phyloP scores from a whole-genome alignment of 805 yeast genomes.

The Metschnikowia peoriensis region DNA sequence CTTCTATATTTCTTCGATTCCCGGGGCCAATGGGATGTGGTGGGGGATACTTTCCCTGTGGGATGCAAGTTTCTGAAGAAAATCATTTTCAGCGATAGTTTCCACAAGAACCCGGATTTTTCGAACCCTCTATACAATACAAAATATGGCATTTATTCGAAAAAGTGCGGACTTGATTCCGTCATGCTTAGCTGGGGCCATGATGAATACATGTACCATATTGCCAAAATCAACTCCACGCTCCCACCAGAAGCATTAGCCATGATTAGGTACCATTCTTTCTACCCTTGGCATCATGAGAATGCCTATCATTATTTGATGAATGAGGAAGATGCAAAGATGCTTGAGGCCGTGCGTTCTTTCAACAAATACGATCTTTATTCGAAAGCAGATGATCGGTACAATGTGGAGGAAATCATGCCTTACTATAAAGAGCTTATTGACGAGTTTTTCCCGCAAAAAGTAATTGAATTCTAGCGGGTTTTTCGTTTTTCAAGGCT shows the following conservation, averaged over 20 bases:
- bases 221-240: slow-evolving; percentile 62
- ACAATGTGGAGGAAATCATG: slow-evolving; percentile 50
- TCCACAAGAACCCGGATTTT: slow-evolving; percentile 58
- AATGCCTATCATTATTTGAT: slow-evolving; percentile 62
- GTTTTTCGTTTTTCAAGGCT: not conserved
- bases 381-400: slow-evolving; percentile 53
- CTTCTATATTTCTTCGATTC: slow-evolving; percentile 67
- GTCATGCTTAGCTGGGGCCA: slow-evolving; percentile 80
- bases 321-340: slow-evolving; percentile 59
- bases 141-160: slow-evolving; percentile 64
- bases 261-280: slow-evolving; percentile 73
- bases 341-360: slow-evolving; percentile 62
- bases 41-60: slow-evolving; percentile 75
- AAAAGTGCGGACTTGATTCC: slow-evolving; percentile 63
- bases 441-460: slow-evolving; percentile 63
- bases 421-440: slow-evolving; percentile 61
- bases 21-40: slow-evolving; percentile 78
- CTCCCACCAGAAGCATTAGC: slow-evolving; percentile 67
- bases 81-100: slow-evolving; percentile 60
- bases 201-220: slow-evolving; percentile 74
- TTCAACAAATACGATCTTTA: slow-evolving; percentile 70
- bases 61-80: slow-evolving; percentile 64
- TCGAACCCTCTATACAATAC: slow-evolving; percentile 63
- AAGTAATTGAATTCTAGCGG: slow-evolving; percentile 50
- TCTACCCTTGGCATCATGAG: slow-evolving; percentile 76